Percentiles rank a stretch among this genome's conserved stretches.
These are phyloP conservation scores for Pseudogymnoascus sp. DNA, from an alignment of 2,329 filamentous ascomycete species.

Conservation along the genomic window DNA sequence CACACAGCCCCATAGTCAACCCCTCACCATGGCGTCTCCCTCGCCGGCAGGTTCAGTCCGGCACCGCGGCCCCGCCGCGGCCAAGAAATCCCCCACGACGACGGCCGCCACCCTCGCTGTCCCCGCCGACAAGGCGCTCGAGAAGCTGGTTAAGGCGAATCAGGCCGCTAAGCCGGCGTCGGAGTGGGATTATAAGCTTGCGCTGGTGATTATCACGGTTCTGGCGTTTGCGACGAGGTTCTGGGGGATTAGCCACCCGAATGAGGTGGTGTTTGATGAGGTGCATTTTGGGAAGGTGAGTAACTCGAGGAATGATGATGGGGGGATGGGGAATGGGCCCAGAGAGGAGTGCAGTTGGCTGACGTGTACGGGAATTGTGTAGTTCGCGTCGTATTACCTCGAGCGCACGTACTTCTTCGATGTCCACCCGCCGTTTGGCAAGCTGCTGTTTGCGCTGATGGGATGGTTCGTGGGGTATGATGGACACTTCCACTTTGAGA, in stretches of 20 bases:
- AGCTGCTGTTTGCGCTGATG: constrained; percentile 93
- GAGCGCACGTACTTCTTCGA: constrained; percentile 99
- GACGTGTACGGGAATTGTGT: constrained; percentile 14
- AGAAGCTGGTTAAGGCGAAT: constrained; percentile 41
- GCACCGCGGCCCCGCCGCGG: constrained; percentile 30
- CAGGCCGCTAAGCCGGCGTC: constrained; percentile 38
- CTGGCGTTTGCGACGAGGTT: constrained; percentile 89
- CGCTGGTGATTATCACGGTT: constrained; percentile 66
- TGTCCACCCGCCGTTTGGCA: constrained; percentile 95
- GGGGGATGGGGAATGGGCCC: not conserved
- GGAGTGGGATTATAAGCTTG: constrained; percentile 82
- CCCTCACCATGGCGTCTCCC: not conserved
- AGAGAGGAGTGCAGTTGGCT: not conserved
- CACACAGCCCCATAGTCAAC: not conserved
- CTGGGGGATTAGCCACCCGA: constrained; percentile 90
- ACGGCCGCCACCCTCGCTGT: constrained; percentile 20
- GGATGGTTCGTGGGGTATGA: constrained; percentile 98
- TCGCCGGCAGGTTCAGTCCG: constrained; percentile 26
- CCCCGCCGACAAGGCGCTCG: constrained; percentile 32
- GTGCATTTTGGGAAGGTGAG: constrained; percentile 98
- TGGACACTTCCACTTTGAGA: constrained; percentile 95
- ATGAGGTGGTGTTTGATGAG: constrained; percentile 97
- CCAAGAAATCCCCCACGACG: constrained; percentile 35
- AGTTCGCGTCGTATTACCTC: constrained; percentile 78
- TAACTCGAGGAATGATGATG: constrained; percentile 14